Evolutionary conservation across 768 basidiomycete genomes (phyloP), one percentile per base, ranked within the genome.

Genomic region (Naganishia randhawae): DNA sequence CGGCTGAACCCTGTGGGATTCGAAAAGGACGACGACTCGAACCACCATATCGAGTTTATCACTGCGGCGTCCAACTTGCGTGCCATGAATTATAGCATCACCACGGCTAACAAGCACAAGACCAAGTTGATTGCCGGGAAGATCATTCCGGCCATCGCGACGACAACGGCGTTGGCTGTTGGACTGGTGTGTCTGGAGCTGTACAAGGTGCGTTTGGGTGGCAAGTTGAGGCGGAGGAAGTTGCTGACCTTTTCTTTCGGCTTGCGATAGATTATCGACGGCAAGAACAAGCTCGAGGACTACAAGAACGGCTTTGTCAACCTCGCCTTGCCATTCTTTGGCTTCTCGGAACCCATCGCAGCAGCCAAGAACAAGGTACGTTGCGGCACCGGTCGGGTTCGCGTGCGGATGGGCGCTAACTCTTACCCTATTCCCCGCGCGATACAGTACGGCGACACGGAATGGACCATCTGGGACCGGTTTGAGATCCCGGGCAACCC

Each of bases 301-400:
- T 99, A 91, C 85, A 97, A 96, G 85, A 99, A 99, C 75, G 95
- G 94, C 42, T 99, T 99, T 80, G 86, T 98, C 75, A 99, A 99
- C 81, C 85, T 99, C 64, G 96, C 96, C 3, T 82, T 99, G 64
- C 96, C 96, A 0, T 98, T 98, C 88, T 98, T 98, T 77, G 96
- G 92, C 31, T 99, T 98, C 84, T 97, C 94, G 1, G 96, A 99
- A 75, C 96, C 96, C 13, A 91, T 98, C 71, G 88, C 87, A 3
- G 92, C 93, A 22, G 75, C 85, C 70, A 97, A 95, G 83, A 84
- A 86, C 71, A 95, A 93, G 81, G 83, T 83, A 22, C 63, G 78
- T 50, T 42, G 4, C 25, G 19, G 45, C 17, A 17, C 17, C n/a
- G n/a, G n/a, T n/a, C n/a, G n/a, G n/a, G n/a, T n/a, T n/a, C n/a